A percentile compares a stretch with the other conserved stretches of the same genome.
Evolutionary conservation across 2,329 filamentous ascomycete species (phyloP).

Genomic region (Ophiostoma ulmi): DNA sequence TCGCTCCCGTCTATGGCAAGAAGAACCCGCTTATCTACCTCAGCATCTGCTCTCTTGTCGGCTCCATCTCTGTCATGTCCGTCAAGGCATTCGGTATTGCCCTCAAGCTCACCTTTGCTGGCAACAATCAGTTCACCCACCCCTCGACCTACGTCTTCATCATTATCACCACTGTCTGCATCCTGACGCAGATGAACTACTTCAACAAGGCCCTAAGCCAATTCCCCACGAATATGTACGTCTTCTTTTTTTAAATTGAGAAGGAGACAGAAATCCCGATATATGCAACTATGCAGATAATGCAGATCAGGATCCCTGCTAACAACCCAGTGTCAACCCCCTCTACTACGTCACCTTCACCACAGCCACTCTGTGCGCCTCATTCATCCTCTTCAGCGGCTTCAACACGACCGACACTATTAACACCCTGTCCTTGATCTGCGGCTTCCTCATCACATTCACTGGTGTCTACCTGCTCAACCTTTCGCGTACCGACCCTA

Average conservation of each 20-base stretch:
- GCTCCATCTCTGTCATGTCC: constrained; percentile 97
- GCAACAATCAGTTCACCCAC: constrained; percentile 91
- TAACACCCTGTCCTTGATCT: constrained; percentile 86
- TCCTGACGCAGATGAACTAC: constrained; percentile 99
- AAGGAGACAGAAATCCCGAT: not conserved
- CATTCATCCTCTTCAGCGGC: constrained; percentile 90
- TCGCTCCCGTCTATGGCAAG: constrained; percentile 85
- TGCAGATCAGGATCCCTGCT: constrained; percentile 30
- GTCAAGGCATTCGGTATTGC: constrained; percentile 98
- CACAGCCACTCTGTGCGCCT: constrained; percentile 86
- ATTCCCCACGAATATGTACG: constrained; percentile 95
- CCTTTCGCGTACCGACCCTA: constrained; percentile 85
- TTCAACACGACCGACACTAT: constrained; percentile 93
- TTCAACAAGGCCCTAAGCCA: constrained; percentile 98
- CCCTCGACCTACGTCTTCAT: constrained; percentile 97
- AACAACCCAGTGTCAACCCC: constrained; percentile 69
- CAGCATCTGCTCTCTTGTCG: constrained; percentile 95
- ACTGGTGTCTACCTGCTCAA: constrained; percentile 93
- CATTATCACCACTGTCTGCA: constrained; percentile 88
- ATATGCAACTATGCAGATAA: not conserved
- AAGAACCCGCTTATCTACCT: constrained; percentile 95
- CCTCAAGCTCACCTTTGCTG: constrained; percentile 85
- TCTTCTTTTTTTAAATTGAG: not conserved
- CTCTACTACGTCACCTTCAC: constrained; percentile 98
- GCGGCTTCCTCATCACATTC: constrained; percentile 91